phyloP scores from a whole-genome alignment of 1,284 basidiomycete species.

The Microbotryomycetes sp. region DNA sequence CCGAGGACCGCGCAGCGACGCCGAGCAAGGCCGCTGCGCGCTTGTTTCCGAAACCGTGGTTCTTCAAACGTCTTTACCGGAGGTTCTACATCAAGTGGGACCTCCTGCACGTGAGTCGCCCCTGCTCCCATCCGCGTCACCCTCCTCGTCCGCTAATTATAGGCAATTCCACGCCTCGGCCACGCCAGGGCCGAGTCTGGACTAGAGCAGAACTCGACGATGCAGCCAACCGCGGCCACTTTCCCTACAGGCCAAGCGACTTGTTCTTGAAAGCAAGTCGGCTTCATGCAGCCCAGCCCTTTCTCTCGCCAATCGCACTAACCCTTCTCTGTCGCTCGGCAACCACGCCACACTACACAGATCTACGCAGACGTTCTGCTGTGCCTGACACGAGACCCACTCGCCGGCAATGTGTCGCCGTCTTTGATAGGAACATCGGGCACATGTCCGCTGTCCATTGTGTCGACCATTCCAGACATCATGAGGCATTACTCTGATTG shows the following conservation, averaged over 20 bases:
- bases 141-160: no score
- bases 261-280: slow-evolving; percentile 45
- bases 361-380: slow-evolving; percentile 52
- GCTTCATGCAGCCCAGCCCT: neutral
- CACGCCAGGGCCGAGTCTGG: slow-evolving; percentile 24
- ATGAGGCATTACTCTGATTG: slow-evolving; percentile 42
- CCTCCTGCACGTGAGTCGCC: slow-evolving; percentile 27
- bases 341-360: slow-evolving; percentile 40
- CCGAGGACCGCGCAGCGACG: neutral
- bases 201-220: slow-evolving; percentile 43
- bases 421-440: slow-evolving; percentile 51
- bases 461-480: slow-evolving; percentile 56
- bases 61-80: slow-evolving; percentile 28
- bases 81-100: slow-evolving; percentile 37
- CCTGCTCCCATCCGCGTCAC: neutral
- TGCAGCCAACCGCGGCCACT: slow-evolving; percentile 44
- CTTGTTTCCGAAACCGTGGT: slow-evolving; percentile 35
- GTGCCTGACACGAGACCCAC: slow-evolving; percentile 49
- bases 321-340: neutral
- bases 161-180: no score
- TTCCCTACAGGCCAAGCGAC: slow-evolving; percentile 44
- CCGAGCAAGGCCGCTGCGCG: slow-evolving; percentile 19
- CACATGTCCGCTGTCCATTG: slow-evolving; percentile 49
- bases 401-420: slow-evolving; percentile 50
- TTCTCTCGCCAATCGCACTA: neutral